These are phyloP conservation scores for Mortierella sp. DNA, from an alignment of 371 early-diverging fungal genomes.

Conservation along the genomic window DNA sequence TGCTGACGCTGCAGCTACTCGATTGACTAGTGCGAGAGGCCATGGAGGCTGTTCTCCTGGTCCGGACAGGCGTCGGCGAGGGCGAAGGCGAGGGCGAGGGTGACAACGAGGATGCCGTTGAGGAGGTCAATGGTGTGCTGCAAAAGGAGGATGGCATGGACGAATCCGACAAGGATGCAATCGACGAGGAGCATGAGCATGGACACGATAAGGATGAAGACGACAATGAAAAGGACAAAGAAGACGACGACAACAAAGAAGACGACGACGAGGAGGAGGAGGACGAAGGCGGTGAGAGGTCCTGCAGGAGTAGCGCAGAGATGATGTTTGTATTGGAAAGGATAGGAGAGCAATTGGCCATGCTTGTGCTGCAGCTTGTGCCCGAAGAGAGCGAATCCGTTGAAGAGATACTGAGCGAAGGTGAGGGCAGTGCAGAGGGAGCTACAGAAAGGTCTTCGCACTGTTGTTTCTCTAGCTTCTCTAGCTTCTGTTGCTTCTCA, in stretches of 20 bases:
- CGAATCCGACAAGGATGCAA: too few species aligned
- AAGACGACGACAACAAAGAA: too few species aligned
- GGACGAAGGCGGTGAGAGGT: slow-evolving; percentile 16
- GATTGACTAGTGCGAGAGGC: slow-evolving; percentile 21
- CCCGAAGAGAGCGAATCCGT: slow-evolving; percentile 37
- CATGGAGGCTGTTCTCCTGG: too few species aligned
- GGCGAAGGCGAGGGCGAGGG: too few species aligned
- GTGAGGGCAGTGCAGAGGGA: slow-evolving; percentile 37
- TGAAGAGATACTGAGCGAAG: slow-evolving; percentile 43
- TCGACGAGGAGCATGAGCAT: background rate
- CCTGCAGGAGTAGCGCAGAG: slow-evolving; percentile 24
- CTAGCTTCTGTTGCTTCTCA: too few species aligned
- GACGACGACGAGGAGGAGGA: slow-evolving; percentile 28
- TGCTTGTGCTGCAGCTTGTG: slow-evolving; percentile 16
- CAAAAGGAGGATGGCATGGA: too few species aligned
- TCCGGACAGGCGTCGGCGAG: too few species aligned
- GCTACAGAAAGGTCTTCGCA: background rate
- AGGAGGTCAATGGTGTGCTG: too few species aligned
- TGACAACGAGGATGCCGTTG: too few species aligned
- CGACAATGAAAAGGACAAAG: slow-evolving; percentile 19
- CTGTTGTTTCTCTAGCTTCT: too few species aligned
- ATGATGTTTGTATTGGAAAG: slow-evolving; percentile 11
- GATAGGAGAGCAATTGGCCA: background rate
- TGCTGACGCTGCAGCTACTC: slow-evolving; percentile 14
- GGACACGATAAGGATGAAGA: slow-evolving; percentile 23